phyloP scores from a whole-genome alignment of 306 rosid genomes.

The Myrica gale region DNA sequence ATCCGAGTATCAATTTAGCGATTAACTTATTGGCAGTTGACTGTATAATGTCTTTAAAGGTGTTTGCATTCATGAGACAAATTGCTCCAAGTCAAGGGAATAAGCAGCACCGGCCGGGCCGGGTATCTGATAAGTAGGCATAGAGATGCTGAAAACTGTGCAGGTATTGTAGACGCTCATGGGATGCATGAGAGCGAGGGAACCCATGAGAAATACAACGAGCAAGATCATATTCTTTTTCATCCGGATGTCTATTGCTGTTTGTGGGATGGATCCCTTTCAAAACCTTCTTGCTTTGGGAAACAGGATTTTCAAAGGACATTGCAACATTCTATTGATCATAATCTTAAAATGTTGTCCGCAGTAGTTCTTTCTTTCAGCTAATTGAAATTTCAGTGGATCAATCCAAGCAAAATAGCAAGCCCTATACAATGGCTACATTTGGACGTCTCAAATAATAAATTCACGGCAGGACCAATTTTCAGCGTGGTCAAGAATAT shows the following conservation, averaged over 20 bases:
- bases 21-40: too few species aligned
- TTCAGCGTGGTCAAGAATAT: conserved; percentile 28
- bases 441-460: conserved; percentile 34
- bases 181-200: too few species aligned
- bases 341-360: conserved; percentile 27
- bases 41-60: too few species aligned
- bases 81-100: too few species aligned
- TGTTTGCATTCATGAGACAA: too few species aligned
- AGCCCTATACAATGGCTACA: conserved; percentile 27
- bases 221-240: too few species aligned
- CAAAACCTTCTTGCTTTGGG: neutral
- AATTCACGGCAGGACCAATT: conserved; percentile 32
- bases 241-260: neutral
- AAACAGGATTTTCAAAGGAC: conserved; percentile 32
- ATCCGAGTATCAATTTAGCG: too few species aligned
- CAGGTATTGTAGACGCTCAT: too few species aligned
- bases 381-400: conserved; percentile 32
- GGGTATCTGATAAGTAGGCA: too few species aligned
- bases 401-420: conserved; percentile 27
- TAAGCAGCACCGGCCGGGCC: too few species aligned
- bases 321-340: conserved; percentile 20
- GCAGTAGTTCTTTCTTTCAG: conserved; percentile 12
- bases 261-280: conserved; percentile 21
- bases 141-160: too few species aligned
- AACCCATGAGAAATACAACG: too few species aligned